These are phyloP conservation scores for Platanus orientalis DNA, from an alignment of 164 flowering plant species.

Conservation along the genomic window DNA sequence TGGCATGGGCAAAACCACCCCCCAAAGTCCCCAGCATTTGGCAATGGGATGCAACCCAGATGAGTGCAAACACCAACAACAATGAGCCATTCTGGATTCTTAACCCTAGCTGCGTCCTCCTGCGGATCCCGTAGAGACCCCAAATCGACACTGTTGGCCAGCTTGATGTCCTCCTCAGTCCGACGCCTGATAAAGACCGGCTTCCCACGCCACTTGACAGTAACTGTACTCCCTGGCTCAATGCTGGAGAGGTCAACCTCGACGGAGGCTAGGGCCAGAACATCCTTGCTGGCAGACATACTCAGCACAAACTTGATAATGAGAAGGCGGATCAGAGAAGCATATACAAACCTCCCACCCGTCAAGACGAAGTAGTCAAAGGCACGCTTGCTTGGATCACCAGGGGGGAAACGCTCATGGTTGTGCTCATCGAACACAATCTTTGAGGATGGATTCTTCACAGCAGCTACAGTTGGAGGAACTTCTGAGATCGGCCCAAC, in stretches of 20 bases:
- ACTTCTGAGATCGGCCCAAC: slow-evolving; percentile 22
- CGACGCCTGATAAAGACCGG: slow-evolving; percentile 36
- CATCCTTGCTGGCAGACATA: slow-evolving; percentile 42
- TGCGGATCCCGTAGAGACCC: slow-evolving; percentile 27
- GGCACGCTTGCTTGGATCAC: slow-evolving; percentile 43
- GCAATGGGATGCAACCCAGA: slow-evolving; percentile 40
- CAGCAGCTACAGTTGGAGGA: slow-evolving; percentile 35
- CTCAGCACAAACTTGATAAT: slow-evolving; percentile 37
- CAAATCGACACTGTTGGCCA: slow-evolving; percentile 32
- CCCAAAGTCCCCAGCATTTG: slow-evolving; percentile 41
- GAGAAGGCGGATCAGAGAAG: slow-evolving; percentile 32
- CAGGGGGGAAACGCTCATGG: slow-evolving; percentile 40
- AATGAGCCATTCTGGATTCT: slow-evolving; percentile 39
- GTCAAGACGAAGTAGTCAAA: slow-evolving; percentile 38
- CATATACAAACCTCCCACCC: slow-evolving; percentile 40
- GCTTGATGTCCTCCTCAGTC: slow-evolving; percentile 33
- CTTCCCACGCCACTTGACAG: slow-evolving; percentile 46
- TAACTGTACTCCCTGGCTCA: slow-evolving; percentile 36
- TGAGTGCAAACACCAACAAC: slow-evolving; percentile 41
- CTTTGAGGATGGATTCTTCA: slow-evolving; percentile 32
- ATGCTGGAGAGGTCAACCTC: slow-evolving; percentile 39
- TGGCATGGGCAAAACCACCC: slow-evolving; percentile 48
- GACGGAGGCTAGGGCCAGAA: slow-evolving; percentile 38
- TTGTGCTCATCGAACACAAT: slow-evolving; percentile 32
- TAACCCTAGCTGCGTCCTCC: slow-evolving; percentile 29